Percentiles rank a stretch among this genome's conserved stretches.
Evolutionary conservation across 2,329 filamentous ascomycete genomes (phyloP).

Genomic region (Colletotrichum eremochloae): DNA sequence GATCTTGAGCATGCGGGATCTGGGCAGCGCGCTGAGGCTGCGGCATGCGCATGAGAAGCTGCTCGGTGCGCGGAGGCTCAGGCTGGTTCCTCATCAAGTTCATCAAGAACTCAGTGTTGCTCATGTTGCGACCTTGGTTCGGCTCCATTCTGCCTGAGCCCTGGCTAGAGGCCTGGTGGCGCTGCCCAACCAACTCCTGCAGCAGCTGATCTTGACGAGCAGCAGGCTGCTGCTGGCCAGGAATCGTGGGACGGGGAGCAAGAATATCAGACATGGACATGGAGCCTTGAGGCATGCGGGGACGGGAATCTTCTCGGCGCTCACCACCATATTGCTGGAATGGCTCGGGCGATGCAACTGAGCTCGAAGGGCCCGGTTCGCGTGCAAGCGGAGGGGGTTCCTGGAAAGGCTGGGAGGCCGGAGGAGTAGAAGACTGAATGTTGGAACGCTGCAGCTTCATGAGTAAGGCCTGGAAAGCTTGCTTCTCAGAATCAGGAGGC

Average conservation of each 20-base stretch:
- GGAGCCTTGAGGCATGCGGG: slow-evolving; percentile 56
- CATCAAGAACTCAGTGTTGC: slow-evolving; percentile 87
- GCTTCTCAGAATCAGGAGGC: slow-evolving; percentile 77
- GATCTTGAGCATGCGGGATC: slow-evolving; percentile 61
- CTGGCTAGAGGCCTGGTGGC: slow-evolving; percentile 68
- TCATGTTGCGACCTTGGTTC: slow-evolving; percentile 62
- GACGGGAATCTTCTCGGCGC: slow-evolving; percentile 59
- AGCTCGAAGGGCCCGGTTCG: slow-evolving; percentile 47
- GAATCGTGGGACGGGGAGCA: slow-evolving; percentile 61
- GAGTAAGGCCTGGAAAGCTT: slow-evolving; percentile 86
- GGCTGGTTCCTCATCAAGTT: slow-evolving; percentile 77
- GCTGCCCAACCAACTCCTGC: slow-evolving; percentile 71
- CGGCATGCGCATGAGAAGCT: slow-evolving; percentile 63
- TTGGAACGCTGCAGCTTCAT: slow-evolving; percentile 81
- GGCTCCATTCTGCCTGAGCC: slow-evolving; percentile 61
- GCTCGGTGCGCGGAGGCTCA: slow-evolving; percentile 66
- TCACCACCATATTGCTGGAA: slow-evolving; percentile 63
- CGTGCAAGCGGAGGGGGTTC: slow-evolving; percentile 52
- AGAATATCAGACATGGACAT: slow-evolving; percentile 65
- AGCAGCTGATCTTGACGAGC: slow-evolving; percentile 70
- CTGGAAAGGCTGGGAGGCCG: slow-evolving; percentile 58
- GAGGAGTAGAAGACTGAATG: slow-evolving; percentile 58
- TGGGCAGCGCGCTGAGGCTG: slow-evolving; percentile 65
- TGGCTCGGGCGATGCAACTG: slow-evolving; percentile 61
- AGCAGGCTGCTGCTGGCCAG: slow-evolving; percentile 63